Evolutionary conservation across 352 stramenopile species (phyloP).

Genomic region (Proteromonas lacertae): DNA sequence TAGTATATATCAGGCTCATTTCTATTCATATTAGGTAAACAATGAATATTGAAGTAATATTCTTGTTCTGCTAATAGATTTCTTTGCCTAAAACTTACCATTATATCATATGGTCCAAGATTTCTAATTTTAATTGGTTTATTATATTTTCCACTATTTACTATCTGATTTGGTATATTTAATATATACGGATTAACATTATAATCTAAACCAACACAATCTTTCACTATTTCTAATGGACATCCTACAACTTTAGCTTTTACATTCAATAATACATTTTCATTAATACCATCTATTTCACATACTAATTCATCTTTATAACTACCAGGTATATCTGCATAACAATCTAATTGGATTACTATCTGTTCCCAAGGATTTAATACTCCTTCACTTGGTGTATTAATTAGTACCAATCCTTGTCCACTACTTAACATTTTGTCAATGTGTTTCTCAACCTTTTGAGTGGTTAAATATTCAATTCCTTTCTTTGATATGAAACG

Average conservation of each 20-base stretch:
- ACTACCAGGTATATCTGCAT: constrained; percentile 2
- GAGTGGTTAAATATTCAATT: not conserved
- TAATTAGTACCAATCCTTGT: not conserved
- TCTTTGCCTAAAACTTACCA: too few relatives aligned
- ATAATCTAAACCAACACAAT: too few relatives aligned
- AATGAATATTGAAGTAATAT: too few relatives aligned
- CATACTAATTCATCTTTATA: constrained; percentile 2
- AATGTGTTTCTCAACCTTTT: not conserved
- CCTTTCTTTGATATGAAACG: not conserved
- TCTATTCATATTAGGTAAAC: too few relatives aligned
- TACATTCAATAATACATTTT: not conserved
- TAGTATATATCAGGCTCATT: too few relatives aligned
- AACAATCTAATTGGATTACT: not conserved
- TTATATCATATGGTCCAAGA: too few relatives aligned
- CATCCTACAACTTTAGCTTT: constrained; percentile 1
- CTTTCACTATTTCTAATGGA: constrained; percentile 1
- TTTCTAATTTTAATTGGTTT: too few relatives aligned
- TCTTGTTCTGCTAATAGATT: too few relatives aligned
- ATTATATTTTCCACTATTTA: too few relatives aligned
- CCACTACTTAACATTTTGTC: not conserved
- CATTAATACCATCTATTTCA: not conserved
- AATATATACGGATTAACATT: too few relatives aligned
- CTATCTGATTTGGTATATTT: too few relatives aligned
- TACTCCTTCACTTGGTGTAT: not conserved
- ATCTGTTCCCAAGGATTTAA: not conserved